Evolutionary conservation across 176 grass and related monocot genomes (phyloP).

Genomic region (Phoenix roebelenii): DNA sequence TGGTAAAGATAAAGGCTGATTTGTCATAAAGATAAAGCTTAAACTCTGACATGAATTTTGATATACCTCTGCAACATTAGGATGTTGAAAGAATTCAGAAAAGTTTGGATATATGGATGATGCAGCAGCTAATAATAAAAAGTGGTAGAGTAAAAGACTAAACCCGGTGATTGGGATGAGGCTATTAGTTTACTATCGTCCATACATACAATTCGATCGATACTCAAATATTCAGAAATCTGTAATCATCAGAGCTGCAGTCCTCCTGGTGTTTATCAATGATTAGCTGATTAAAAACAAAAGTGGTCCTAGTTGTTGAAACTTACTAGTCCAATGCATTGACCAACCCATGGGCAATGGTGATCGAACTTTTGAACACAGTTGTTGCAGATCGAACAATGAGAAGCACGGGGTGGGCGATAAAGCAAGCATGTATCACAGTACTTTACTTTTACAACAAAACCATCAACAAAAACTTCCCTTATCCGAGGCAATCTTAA

Average conservation of each 20-base stretch:
- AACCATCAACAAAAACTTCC: slow-evolving; percentile 37
- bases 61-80: too few species aligned
- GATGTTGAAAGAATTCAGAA: too few species aligned
- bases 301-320: not conserved
- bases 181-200: too few species aligned
- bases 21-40: too few species aligned
- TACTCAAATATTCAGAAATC: too few species aligned
- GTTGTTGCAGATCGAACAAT: slow-evolving; percentile 67
- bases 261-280: too few species aligned
- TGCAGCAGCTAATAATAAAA: not conserved
- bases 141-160: not conserved
- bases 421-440: slow-evolving; percentile 60
- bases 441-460: slow-evolving; percentile 47
- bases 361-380: slow-evolving; percentile 67
- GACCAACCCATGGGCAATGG: slow-evolving; percentile 73
- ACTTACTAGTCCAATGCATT: slow-evolving; percentile 64
- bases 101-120: not conserved
- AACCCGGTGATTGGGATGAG: not conserved
- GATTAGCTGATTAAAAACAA: too few species aligned
- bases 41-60: too few species aligned
- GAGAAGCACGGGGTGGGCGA: slow-evolving; percentile 40
- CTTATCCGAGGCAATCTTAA: slow-evolving; percentile 31
- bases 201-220: too few species aligned
- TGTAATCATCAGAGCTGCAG: too few species aligned
- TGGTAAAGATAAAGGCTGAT: too few species aligned